Conservation (phyloP, 768 basidiomycete species). For the Russula sp. region DNA sequence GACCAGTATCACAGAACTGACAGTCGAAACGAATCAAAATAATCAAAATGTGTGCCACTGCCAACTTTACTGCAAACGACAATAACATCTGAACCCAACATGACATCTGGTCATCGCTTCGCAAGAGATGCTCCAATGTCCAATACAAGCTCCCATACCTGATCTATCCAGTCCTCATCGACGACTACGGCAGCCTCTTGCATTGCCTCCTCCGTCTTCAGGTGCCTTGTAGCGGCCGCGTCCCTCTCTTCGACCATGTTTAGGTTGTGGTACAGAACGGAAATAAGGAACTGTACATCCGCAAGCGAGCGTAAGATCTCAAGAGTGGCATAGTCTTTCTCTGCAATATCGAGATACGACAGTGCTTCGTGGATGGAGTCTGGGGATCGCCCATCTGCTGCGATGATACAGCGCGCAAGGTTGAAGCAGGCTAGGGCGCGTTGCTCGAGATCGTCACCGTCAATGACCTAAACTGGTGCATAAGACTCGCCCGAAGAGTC, state of each 20-base stretch:
- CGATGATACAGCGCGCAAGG: conserved; percentile 71
- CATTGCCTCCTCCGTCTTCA: conserved; percentile 43
- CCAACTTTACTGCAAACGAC: too few species aligned
- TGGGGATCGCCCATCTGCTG: conserved; percentile 42
- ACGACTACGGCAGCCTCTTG: conserved; percentile 44
- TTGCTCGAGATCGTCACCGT: conserved; percentile 70
- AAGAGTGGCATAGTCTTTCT: conserved; percentile 59
- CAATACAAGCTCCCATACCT: conserved; percentile 56
- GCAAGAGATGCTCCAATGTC: conserved; percentile 58
- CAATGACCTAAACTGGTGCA: conserved; percentile 50
- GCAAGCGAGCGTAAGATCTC: conserved; percentile 56
- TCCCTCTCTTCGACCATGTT: conserved; percentile 55
- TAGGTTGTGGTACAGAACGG: conserved; percentile 71
- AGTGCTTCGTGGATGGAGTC: conserved; percentile 54
- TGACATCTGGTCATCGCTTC: conserved; percentile 30
- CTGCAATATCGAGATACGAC: conserved; percentile 58
- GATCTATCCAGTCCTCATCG: conserved; percentile 51
- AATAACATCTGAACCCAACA: too few species aligned
- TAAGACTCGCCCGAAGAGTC: background rate
- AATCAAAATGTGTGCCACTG: too few species aligned
- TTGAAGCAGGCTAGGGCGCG: conserved; percentile 73
- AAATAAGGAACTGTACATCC: conserved; percentile 70
- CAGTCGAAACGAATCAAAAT: too few species aligned
- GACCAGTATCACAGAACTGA: too few species aligned
- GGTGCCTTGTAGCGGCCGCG: conserved; percentile 49